Conservation (phyloP, 805 yeast species). For the Wickerhamiella slavikovae region DNA sequence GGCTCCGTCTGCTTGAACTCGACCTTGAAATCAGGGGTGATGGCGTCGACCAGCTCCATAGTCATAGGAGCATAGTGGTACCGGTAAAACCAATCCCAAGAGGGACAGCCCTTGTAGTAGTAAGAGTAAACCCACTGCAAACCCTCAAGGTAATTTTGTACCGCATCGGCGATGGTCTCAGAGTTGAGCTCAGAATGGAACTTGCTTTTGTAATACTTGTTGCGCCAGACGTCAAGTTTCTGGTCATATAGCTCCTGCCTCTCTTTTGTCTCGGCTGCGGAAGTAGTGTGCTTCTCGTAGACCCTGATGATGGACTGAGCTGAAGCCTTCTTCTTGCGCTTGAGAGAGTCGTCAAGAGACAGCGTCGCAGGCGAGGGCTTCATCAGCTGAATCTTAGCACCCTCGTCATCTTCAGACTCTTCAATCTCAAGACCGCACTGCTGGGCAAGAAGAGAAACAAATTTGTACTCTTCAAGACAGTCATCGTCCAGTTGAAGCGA, state of each 20-base stretch:
- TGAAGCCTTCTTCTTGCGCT: constrained; percentile 2
- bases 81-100: constrained; percentile 97
- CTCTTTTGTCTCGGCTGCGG: constrained; percentile 20
- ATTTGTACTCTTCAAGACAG: constrained; percentile 7
- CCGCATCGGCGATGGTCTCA: constrained; percentile 42
- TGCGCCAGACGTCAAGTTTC: constrained; percentile 68
- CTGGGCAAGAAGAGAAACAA: constrained; percentile 12
- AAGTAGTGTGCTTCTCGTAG: constrained; percentile 14
- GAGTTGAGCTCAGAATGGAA: constrained; percentile 40
- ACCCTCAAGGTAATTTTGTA: constrained; percentile 68
- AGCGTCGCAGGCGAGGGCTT: constrained; percentile 37
- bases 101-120: constrained; percentile 94
- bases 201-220: constrained; percentile 66
- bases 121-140: constrained; percentile 90
- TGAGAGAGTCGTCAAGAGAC: too few species aligned
- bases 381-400: constrained; percentile 19
- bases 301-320: constrained; percentile 18
- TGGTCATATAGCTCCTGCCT: constrained; percentile 46
- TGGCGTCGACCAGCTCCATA: constrained; percentile 52
- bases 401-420: constrained; percentile 5
- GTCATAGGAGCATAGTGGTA: constrained; percentile 98
- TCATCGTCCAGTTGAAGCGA: constrained; percentile 7
- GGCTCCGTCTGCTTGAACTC: constrained; percentile 54
- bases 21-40: constrained; percentile 35
- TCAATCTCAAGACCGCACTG: constrained; percentile 12